Conservation (phyloP, 441 rosid genomes). For the California macrophylla region DNA sequence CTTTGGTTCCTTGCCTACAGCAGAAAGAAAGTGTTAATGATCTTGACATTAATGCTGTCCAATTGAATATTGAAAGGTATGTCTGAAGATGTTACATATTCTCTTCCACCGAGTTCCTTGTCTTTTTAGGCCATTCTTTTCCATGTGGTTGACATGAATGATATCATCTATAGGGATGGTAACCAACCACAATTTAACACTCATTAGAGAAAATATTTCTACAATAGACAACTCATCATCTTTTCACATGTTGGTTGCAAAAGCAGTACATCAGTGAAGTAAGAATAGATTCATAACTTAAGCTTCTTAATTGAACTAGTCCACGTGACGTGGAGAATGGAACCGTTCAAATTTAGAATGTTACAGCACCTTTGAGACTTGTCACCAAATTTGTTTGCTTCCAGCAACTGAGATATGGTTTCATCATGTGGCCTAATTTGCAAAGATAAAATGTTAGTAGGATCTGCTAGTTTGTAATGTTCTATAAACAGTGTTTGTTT, state of each 20-base stretch:
- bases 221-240: not conserved
- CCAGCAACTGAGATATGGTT: not conserved
- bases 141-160: not conserved
- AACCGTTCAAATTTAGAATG: not conserved
- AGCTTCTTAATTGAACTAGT: not conserved
- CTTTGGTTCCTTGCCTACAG: slow-evolving; percentile 60
- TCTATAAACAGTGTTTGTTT: not conserved
- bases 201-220: not conserved
- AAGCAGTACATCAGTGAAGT: not conserved
- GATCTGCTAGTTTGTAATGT: not conserved
- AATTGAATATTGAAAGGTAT: slow-evolving; percentile 69
- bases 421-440: not conserved
- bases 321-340: not conserved
- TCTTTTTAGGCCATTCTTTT: slow-evolving; percentile 1
- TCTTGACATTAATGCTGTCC: slow-evolving; percentile 40
- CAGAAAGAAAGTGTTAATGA: slow-evolving; percentile 23
- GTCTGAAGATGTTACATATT: not conserved
- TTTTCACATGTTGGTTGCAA: not conserved
- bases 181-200: not conserved
- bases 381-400: not conserved
- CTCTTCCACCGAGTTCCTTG: not conserved
- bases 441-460: not conserved
- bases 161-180: not conserved
- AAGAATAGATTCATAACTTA: not conserved
- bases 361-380: not conserved